phyloP scores from a whole-genome alignment of 305 asterid species.

The Ilex paraguariensis region DNA sequence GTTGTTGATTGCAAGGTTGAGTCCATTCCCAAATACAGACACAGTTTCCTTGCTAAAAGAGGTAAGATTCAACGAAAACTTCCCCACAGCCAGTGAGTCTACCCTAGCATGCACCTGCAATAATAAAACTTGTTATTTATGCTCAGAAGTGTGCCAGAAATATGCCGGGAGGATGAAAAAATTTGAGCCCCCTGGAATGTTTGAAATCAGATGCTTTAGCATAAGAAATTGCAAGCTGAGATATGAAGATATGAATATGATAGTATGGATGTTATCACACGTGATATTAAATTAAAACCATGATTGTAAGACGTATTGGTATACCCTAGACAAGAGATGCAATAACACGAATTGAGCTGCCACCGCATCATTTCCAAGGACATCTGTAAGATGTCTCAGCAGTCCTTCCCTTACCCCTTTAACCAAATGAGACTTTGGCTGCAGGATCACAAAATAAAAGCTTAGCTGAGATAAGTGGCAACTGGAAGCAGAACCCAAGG shows the following conservation, averaged over 20 bases:
- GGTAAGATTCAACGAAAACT: constrained; percentile 78
- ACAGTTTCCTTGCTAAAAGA: constrained; percentile 58
- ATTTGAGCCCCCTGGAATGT: too few species aligned
- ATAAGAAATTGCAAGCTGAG: too few species aligned
- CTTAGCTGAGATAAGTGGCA: constrained; percentile 11
- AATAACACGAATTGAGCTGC: constrained; percentile 83
- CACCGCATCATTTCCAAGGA: constrained; percentile 78
- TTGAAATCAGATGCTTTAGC: too few species aligned
- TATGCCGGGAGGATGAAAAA: too few species aligned
- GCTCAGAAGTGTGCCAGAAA: not conserved
- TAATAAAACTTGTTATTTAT: not conserved
- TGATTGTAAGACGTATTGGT: not conserved
- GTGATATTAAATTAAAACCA: too few species aligned
- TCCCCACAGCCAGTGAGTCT: constrained; percentile 75
- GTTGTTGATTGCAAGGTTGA: constrained; percentile 44
- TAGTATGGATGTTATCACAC: too few species aligned
- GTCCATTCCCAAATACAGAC: constrained; percentile 53
- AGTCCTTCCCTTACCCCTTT: constrained; percentile 71
- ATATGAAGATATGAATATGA: too few species aligned
- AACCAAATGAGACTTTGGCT: constrained; percentile 48
- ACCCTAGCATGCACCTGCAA: constrained; percentile 77
- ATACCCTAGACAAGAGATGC: constrained; percentile 85
- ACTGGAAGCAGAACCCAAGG: constrained; percentile 1
- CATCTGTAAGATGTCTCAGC: constrained; percentile 56
- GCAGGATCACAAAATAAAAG: constrained; percentile 20